These are phyloP conservation scores for Alternaria gansuensis DNA, from an alignment of 2,329 filamentous ascomycete species.

Conservation along the genomic window DNA sequence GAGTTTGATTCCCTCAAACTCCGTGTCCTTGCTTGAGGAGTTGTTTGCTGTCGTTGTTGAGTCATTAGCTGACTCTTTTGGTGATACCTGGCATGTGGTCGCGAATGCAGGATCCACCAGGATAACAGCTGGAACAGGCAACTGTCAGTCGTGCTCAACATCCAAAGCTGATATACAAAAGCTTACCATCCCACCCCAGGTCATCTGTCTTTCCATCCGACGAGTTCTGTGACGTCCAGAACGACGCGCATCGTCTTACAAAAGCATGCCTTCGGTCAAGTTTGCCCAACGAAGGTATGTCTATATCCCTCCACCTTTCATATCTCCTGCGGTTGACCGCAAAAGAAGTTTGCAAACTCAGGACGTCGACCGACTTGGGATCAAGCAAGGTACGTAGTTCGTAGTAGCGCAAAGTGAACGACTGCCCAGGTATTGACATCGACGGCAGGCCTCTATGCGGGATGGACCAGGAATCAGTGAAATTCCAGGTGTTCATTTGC, in stretches of 20 bases:
- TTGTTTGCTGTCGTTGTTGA: neutral
- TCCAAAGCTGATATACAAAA: neutral
- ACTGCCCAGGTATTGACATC: slow-evolving; percentile 22
- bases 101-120: neutral
- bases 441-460: slow-evolving; percentile 31
- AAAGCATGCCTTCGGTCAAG: slow-evolving; percentile 25
- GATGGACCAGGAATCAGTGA: slow-evolving; percentile 29
- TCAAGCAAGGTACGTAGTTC: neutral
- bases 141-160: no score
- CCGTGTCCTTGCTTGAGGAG: neutral
- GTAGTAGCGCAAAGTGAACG: slow-evolving; percentile 27
- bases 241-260: slow-evolving; percentile 31
- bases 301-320: slow-evolving; percentile 28
- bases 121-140: no score
- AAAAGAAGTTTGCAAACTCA: neutral
- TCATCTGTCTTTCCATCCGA: neutral
- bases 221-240: slow-evolving; percentile 26
- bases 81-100: neutral
- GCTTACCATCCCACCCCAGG: slow-evolving; percentile 11
- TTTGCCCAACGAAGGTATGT: slow-evolving; percentile 20
- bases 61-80: neutral
- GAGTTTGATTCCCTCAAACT: neutral
- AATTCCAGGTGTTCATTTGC: slow-evolving; percentile 40
- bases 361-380: neutral
- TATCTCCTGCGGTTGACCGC: neutral